Evolutionary conservation across 371 early-diverging fungal genomes (phyloP), one percentile per base, ranked within the genome.

Genomic region (Mortierella sp.): DNA sequence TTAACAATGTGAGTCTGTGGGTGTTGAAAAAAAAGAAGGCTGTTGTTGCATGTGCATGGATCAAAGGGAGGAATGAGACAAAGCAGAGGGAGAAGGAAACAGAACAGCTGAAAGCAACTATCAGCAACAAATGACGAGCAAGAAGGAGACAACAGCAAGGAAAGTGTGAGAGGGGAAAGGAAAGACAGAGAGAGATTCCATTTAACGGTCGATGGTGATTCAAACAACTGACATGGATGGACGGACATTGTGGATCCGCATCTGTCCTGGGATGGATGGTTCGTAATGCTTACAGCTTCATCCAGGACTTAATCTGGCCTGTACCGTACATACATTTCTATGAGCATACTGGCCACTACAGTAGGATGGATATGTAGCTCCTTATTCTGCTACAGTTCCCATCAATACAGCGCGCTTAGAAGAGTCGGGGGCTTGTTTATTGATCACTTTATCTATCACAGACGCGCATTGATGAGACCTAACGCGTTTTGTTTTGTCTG

Each of bases 191-290:
- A 5, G 35, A 51, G 49, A 72, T 65, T 38, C 65, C 29, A 65
- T 65, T 65, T n/a, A 65, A 65, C 65, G 65, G 65, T 65, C 68
- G 8, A 32, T 35, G 0, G 14, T 38, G 24, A 32, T 65, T 38
- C 12, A 29, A 65, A 27, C 65, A 16, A 18, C 38, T 38, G 38
- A 65, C 38, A 29, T 65, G 65, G 10, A 51, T 51, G 51, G 21
- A 21, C 51, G 51, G 51, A 21, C 65, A 65, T 32, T 10, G n/a
- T 65, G 27, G 43, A 71, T 71, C 71, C 32, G 18, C 21, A 71
- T 71, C 48, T n/a, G 38, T 46, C 71, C 68, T 68, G 38, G 68
- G 38, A 38, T 56, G 27, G 56, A 56, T 56, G 27, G n/a, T 46
- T 18, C 16, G 51, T 51, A 51, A 3, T 54, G 24, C 24, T 24